Evolutionary conservation across 768 basidiomycete species (phyloP).

Genomic region (Coprinopsis marcescibilis): DNA sequence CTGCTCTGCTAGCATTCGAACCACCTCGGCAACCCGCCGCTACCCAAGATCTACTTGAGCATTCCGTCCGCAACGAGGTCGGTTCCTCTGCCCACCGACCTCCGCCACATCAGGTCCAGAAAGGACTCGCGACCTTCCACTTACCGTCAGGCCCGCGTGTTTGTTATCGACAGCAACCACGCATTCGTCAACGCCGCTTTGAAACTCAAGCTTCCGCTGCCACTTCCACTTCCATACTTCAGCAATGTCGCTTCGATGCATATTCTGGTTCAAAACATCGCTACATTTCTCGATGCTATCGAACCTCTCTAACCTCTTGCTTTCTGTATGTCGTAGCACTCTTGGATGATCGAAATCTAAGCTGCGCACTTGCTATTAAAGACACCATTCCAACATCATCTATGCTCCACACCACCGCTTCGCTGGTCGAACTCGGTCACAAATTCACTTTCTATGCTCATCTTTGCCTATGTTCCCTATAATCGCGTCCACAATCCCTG

Average conservation of each 20-base stretch:
- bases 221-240: slow-evolving; percentile 29
- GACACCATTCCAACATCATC: no score
- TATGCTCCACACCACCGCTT: no score
- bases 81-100: slow-evolving; percentile 72
- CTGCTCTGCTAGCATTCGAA: slow-evolving; percentile 49
- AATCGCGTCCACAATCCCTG: no score
- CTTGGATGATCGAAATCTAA: slow-evolving; percentile 51
- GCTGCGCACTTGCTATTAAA: no score
- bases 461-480: no score
- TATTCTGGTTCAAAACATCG: no score
- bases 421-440: no score
- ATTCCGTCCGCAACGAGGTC: slow-evolving; percentile 67
- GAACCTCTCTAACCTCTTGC: slow-evolving; percentile 43
- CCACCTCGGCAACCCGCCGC: slow-evolving; percentile 59
- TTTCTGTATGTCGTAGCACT: slow-evolving; percentile 49
- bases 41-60: slow-evolving; percentile 69
- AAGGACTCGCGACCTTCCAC: slow-evolving; percentile 70
- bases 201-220: not conserved
- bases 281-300: no score
- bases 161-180: slow-evolving; percentile 21
- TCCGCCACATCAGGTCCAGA: slow-evolving; percentile 59
- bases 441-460: no score
- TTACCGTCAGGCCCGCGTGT: slow-evolving; percentile 50
- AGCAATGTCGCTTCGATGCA: slow-evolving; percentile 36
- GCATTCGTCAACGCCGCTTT: no score